These are phyloP conservation scores for Claviceps sorghi DNA, from an alignment of 2,329 filamentous ascomycete species.

Conservation along the genomic window DNA sequence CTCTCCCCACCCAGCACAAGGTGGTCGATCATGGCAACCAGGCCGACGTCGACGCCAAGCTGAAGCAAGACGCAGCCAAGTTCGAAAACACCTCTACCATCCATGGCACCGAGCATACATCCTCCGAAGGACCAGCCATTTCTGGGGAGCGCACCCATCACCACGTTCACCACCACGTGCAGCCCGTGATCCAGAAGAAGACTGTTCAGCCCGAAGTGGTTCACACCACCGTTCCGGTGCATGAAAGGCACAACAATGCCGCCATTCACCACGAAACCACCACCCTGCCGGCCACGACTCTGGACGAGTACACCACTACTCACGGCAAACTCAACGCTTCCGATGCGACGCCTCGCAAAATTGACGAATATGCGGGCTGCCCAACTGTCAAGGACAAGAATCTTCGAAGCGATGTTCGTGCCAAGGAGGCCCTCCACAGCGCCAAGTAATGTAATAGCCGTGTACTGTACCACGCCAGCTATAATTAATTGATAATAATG, in stretches of 20 bases:
- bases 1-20: slow-evolving; percentile 44
- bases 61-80: slow-evolving; percentile 34
- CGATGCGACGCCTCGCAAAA: slow-evolving; percentile 31
- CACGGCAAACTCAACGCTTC: slow-evolving; percentile 34
- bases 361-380: slow-evolving; percentile 48
- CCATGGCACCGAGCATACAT: slow-evolving; percentile 15
- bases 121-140: slow-evolving; percentile 13
- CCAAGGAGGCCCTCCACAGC: background rate
- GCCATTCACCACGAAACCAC: slow-evolving; percentile 52
- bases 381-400: slow-evolving; percentile 23
- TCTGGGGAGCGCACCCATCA: slow-evolving; percentile 20
- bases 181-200: slow-evolving; percentile 58
- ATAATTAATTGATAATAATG: no score
- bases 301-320: slow-evolving; percentile 43
- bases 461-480: background rate
- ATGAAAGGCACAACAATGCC: slow-evolving; percentile 55
- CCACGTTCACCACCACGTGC: slow-evolving; percentile 51
- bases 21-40: slow-evolving; percentile 46
- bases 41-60: slow-evolving; percentile 26
- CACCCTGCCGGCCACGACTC: slow-evolving; percentile 46
- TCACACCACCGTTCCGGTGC: slow-evolving; percentile 58
- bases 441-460: background rate
- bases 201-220: slow-evolving; percentile 51
- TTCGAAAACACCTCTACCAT: slow-evolving; percentile 16
- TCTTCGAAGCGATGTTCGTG: background rate